Base-by-base conservation (phyloP, 192 early-diverging fungal genomes). In the Coemansia sp. region DNA sequence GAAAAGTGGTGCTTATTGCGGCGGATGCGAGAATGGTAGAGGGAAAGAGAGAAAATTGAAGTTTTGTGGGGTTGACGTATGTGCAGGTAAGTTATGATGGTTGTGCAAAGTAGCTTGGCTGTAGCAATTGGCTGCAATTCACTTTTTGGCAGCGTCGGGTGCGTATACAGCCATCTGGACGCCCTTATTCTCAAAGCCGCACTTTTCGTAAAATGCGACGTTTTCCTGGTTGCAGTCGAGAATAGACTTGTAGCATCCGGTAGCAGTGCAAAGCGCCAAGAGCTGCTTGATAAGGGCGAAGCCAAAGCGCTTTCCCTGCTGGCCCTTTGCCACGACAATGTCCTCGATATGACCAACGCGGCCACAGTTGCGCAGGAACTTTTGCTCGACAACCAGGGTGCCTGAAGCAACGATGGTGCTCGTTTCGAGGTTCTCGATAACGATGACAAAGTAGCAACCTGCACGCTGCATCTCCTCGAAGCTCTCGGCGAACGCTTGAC, bases 261-360 rank as follows among this genome's bases (percentile, higher is more conserved):
- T 82, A 36, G 64, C 71, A n/a, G 78, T 72, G 10, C 88, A 92
- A 36, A 97, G 85, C 65, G 91, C 75, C 67, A 89, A 88, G 11
- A 98, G 85, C 65, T 94, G 93, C 62, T 97, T 94, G 63, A 98
- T 94, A 12, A 98, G 77, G 34, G 85, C 66, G 60, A 79, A 77
- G 20, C 89, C 90, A 64, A 90, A 86, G 63, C 83, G 86, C 76
- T 88, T 91, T 12, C 89, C 90, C 65, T 88, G 88, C 73, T 91
- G 88, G 18, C 87, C 87, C 62, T 87, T 86, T 62, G 89, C 84
- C n/a, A 93, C 90, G 16, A 91, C 92, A 66, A 90, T 88, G 78
- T 93, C 95, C 81, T 98, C 96, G 63, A 96, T 95, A 64, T 96
- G 95, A 5, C 94, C 95, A 39, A 92, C 94, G 75, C 92, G 85